These are phyloP conservation scores for Populus hybrid DNA, from an alignment of 441 rosid species.

Conservation along the genomic window DNA sequence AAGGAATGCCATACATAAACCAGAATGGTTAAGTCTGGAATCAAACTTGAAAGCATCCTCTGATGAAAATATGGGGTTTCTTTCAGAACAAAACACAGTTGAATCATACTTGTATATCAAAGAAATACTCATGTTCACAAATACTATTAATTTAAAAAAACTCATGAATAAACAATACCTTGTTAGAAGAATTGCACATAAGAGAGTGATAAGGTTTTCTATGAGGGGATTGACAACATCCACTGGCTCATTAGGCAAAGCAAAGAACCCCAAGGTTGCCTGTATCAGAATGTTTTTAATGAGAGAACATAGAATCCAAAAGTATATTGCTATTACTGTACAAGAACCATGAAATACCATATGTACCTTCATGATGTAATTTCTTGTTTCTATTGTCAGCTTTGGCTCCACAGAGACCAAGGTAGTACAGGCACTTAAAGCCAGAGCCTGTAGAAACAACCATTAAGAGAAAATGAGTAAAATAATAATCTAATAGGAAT, in stretches of 20 bases:
- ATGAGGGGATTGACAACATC: slow-evolving; percentile 90
- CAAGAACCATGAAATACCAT: slow-evolving; percentile 10
- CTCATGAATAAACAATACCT: slow-evolving; percentile 54
- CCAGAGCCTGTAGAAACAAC: slow-evolving; percentile 76
- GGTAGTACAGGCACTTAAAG: slow-evolving; percentile 96
- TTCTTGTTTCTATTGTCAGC: slow-evolving; percentile 89
- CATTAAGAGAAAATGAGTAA: slow-evolving; percentile 18
- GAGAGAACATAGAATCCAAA: slow-evolving; percentile 1
- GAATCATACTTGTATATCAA: neutral
- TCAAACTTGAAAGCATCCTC: neutral
- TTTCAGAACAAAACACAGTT: neutral
- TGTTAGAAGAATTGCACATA: slow-evolving; percentile 97
- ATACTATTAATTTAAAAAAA: slow-evolving; percentile 6
- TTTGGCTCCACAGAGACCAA: slow-evolving; percentile 98
- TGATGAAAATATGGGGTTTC: neutral
- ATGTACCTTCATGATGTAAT: slow-evolving; percentile 89
- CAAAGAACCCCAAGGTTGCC: slow-evolving; percentile 99
- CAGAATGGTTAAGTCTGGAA: neutral
- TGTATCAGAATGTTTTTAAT: slow-evolving; percentile 33
- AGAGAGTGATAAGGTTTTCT: slow-evolving; percentile 90
- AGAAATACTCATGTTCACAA: slow-evolving; percentile 11
- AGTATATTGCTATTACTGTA: neutral
- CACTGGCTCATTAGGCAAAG: slow-evolving; percentile 86
- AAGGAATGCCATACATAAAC: neutral
- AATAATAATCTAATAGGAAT: neutral